These are phyloP conservation scores for Clonostachys solani DNA, from an alignment of 2,329 filamentous ascomycete species.

Conservation along the genomic window DNA sequence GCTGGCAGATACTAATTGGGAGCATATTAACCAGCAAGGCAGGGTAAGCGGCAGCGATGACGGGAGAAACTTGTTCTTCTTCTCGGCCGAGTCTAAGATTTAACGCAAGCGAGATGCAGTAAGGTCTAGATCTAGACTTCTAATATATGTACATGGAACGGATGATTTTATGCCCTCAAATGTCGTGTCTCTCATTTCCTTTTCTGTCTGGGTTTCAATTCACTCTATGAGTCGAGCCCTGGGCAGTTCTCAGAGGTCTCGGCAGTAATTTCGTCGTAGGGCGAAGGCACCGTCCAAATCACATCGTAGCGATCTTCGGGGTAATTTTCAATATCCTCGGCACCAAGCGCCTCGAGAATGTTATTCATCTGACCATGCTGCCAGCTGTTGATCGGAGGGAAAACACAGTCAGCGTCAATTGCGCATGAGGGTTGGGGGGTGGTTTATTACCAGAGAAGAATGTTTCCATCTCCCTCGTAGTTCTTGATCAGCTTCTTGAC, in stretches of 20 bases:
- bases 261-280: slow-evolving; percentile 39
- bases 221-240: slow-evolving; percentile 35
- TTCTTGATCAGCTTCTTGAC: slow-evolving; percentile 43
- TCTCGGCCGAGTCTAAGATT: not conserved
- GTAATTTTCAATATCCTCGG: slow-evolving; percentile 43
- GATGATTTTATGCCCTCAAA: no score
- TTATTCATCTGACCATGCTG: slow-evolving; percentile 49
- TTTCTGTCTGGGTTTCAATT: no score
- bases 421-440: not conserved
- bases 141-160: no score
- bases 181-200: no score
- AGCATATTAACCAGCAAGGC: slow-evolving; percentile 13
- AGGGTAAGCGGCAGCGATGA: slow-evolving; percentile 4
- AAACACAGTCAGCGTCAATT: not conserved
- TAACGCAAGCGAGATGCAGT: no score
- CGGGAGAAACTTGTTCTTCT: slow-evolving; percentile 9
- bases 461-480: slow-evolving; percentile 47
- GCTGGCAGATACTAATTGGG: slow-evolving; percentile 4
- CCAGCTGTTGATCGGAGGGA: slow-evolving; percentile 36
- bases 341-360: slow-evolving; percentile 48
- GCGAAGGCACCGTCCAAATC: slow-evolving; percentile 52
- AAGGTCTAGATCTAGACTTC: no score
- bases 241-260: slow-evolving; percentile 47
- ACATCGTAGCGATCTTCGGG: slow-evolving; percentile 44
- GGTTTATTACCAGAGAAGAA: slow-evolving; percentile 44